Conservation (phyloP, 306 rosid genomes). For the Pterocarpus macrocarpus region DNA sequence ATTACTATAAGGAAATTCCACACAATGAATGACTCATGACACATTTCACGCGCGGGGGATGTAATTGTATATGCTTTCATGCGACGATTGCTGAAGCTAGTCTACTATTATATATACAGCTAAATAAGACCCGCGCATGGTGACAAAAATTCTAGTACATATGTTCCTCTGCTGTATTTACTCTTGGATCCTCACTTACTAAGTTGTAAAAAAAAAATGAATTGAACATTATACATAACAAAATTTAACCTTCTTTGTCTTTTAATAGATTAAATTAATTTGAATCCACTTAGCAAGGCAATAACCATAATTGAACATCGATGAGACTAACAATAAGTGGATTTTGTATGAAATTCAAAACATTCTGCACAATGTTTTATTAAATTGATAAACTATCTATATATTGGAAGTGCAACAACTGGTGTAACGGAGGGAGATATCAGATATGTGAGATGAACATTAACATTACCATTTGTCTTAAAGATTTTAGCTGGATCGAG, state of each 20-base stretch:
- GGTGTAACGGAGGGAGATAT: background rate
- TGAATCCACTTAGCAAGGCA: no score
- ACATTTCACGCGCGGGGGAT: background rate
- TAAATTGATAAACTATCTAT: background rate
- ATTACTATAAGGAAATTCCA: conserved; percentile 35
- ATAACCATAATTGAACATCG: background rate
- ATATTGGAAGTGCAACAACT: background rate
- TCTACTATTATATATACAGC: background rate
- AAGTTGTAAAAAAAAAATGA: background rate
- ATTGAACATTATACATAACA: no score
- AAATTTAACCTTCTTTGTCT: background rate
- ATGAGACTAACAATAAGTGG: background rate
- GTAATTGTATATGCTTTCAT: no score
- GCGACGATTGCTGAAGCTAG: background rate
- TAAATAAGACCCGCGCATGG: background rate
- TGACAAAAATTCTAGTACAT: background rate
- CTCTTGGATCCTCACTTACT: background rate
- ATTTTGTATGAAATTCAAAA: background rate
- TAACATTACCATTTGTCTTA: no score
- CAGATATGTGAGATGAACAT: background rate
- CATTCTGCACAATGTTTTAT: no score
- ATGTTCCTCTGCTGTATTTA: background rate
- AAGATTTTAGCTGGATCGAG: no score
- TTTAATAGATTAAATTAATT: background rate
- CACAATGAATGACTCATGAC: conserved; percentile 1